Percentiles rank a stretch among this genome's conserved stretches.
Evolutionary conservation across 2,329 filamentous ascomycete genomes (phyloP).

Genomic region (Diaporthe vexans): DNA sequence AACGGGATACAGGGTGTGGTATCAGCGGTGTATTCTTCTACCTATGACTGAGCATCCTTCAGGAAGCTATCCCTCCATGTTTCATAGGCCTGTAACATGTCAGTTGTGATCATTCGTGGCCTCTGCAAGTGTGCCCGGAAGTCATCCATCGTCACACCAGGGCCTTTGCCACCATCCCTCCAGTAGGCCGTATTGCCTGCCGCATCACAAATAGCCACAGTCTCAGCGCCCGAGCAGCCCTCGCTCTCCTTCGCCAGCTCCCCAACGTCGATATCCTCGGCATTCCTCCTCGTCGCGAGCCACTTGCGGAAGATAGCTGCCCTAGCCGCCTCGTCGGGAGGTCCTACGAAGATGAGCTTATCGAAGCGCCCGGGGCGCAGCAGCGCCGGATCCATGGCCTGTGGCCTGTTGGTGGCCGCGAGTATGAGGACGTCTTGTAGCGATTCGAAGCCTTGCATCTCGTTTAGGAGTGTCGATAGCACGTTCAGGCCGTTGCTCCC

Average conservation of each 20-base stretch:
- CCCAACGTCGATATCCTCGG: slow-evolving; percentile 74
- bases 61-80: slow-evolving; percentile 56
- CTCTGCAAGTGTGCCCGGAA: slow-evolving; percentile 48
- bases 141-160: slow-evolving; percentile 55
- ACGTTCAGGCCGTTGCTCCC: slow-evolving; percentile 78
- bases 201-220: slow-evolving; percentile 68
- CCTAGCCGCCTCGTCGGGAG: slow-evolving; percentile 80
- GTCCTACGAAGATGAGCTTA: slow-evolving; percentile 86
- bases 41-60: slow-evolving; percentile 17
- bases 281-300: slow-evolving; percentile 71
- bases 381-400: slow-evolving; percentile 87
- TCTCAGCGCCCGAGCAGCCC: slow-evolving; percentile 89
- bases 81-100: slow-evolving; percentile 53
- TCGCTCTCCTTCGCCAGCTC: slow-evolving; percentile 75
- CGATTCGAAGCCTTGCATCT: slow-evolving; percentile 95
- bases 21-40: neutral
- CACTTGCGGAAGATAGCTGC: slow-evolving; percentile 82
- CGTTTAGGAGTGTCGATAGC: slow-evolving; percentile 88
- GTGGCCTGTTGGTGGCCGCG: slow-evolving; percentile 91
- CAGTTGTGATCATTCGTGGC: slow-evolving; percentile 55
- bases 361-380: slow-evolving; percentile 90
- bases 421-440: slow-evolving; percentile 88
- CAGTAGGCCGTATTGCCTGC: slow-evolving; percentile 60
- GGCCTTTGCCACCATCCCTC: slow-evolving; percentile 43
- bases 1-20: no score